Evolutionary conservation across 23 red algal genomes (phyloP), one percentile per base, ranked within the genome.

Genomic region (Rhodosorus marinus): DNA sequence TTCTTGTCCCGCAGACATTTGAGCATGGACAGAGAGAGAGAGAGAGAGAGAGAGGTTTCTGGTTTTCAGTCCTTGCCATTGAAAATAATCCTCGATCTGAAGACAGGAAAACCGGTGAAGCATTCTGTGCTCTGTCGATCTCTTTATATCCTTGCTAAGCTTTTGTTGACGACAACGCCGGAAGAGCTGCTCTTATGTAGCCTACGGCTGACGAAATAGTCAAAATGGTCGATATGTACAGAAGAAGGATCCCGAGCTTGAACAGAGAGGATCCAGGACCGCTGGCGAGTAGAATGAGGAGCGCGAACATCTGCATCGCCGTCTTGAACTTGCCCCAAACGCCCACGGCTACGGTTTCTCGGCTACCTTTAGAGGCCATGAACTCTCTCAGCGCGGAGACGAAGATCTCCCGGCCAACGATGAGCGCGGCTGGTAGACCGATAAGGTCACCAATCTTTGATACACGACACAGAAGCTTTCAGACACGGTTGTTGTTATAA

Each of bases 311-410:
- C 60, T 98, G 90, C 20, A 67, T 55, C 26, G 67, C 55, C 7
- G 90, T 98, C 50, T 98, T 98, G 15, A 80, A 7, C 59, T 98
- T 98, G 19, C 90, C 90, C 28, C 29, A 31, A 36, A 38, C 52
- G 43, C 62, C 62, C 9, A 75, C 64, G 8, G 36, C 48, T 6
- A 93, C 86, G 30, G 72, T 73, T 20, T 56, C 79, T 47, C 52
- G 66, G 23, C 54, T 51, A 19, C 77, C 72, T 29, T 31, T 46
- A 0, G 26, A 34, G 2, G 90, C 77, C 79, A 84, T 85, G 79
- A 79, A 98, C 57, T 98, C 90, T 14, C 90, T 53, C 14, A 83
- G 62, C 36, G 90, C 90, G 31, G 62, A 65, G 21, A 98, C 54
- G 14, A 75, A 72, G 36, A 98, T 62, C 60, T 98, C 90, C 20